Percentiles rank a stretch among this genome's conserved stretches.
phyloP scores from a whole-genome alignment of 2,329 filamentous ascomycete species.

The Calonectria pauciramosa region DNA sequence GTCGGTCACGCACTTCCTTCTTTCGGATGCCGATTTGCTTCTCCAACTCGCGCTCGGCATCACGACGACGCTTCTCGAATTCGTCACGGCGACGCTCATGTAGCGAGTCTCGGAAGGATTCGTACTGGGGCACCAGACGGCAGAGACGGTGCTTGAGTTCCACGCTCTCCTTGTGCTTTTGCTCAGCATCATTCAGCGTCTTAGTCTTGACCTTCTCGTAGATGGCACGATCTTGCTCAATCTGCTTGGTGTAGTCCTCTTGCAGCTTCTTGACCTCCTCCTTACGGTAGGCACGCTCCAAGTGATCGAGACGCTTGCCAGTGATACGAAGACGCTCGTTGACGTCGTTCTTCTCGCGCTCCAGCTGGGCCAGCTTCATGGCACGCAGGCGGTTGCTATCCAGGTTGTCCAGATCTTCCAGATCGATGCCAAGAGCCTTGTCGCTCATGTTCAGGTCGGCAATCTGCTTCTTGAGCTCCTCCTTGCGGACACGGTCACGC shows the following conservation, averaged over 20 bases:
- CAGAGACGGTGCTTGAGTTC: constrained; percentile 93
- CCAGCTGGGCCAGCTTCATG: constrained; percentile 94
- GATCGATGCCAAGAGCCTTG: constrained; percentile 81
- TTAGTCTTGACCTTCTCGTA: constrained; percentile 86
- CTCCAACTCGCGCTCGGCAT: constrained; percentile 93
- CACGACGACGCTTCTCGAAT: constrained; percentile 93
- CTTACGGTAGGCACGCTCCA: constrained; percentile 96
- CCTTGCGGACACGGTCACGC: constrained; percentile 89
- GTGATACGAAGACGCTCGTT: constrained; percentile 92
- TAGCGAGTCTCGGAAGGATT: constrained; percentile 84
- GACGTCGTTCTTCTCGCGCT: constrained; percentile 98
- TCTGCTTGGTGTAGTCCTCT: constrained; percentile 87
- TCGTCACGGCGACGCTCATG: constrained; percentile 92
- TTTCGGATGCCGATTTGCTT: constrained; percentile 89
- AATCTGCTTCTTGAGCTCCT: constrained; percentile 93
- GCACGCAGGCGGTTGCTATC: constrained; percentile 92
- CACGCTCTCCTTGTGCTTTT: constrained; percentile 92
- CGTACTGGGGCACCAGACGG: constrained; percentile 87
- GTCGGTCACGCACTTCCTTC: constrained; percentile 88
- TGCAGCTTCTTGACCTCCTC: constrained; percentile 94
- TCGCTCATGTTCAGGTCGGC: constrained; percentile 91
- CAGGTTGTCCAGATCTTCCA: constrained; percentile 86
- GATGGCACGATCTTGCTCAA: constrained; percentile 80
- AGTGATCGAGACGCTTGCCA: constrained; percentile 94
- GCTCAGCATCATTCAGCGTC: constrained; percentile 83